These are phyloP conservation scores for Inga laurina DNA, from an alignment of 306 rosid genomes.

Conservation along the genomic window DNA sequence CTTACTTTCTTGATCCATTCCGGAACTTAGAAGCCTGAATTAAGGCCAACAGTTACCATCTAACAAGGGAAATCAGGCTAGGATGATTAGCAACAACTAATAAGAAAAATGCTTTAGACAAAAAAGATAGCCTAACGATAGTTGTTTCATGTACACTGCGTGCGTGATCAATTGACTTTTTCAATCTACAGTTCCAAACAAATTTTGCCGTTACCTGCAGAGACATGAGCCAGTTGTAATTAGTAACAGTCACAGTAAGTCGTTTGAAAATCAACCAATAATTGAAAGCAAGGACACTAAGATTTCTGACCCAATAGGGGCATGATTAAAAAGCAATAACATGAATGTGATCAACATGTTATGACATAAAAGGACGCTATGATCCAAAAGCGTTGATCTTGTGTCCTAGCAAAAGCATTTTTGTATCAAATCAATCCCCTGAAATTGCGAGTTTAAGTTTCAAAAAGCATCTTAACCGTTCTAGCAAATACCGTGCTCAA, in stretches of 20 bases:
- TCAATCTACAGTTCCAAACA: constrained; percentile 18
- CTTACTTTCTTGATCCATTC: background rate
- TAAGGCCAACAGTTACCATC: background rate
- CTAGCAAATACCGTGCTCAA: background rate
- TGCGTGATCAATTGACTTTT: background rate
- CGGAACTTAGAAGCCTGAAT: background rate
- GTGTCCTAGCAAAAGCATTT: background rate
- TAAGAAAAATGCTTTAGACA: constrained; percentile 8
- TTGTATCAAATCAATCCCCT: background rate
- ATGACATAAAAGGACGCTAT: background rate
- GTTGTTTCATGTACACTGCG: constrained; percentile 25
- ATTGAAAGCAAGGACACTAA: background rate
- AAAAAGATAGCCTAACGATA: constrained; percentile 20
- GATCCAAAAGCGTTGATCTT: constrained; percentile 17
- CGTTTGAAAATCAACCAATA: constrained; percentile 12
- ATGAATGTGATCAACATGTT: background rate
- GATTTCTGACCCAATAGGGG: background rate
- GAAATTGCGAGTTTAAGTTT: background rate
- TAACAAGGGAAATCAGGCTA: constrained; percentile 27
- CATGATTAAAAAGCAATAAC: background rate
- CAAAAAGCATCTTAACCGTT: constrained; percentile 1
- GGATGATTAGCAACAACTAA: background rate
- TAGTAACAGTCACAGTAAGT: constrained; percentile 19
- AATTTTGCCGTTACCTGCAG: constrained; percentile 34
- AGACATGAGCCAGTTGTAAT: constrained; percentile 21